Evolutionary conservation across 2,329 filamentous ascomycete species (phyloP), one percentile per base, ranked within the genome.

Genomic region (Rugonectria rugulosa): DNA sequence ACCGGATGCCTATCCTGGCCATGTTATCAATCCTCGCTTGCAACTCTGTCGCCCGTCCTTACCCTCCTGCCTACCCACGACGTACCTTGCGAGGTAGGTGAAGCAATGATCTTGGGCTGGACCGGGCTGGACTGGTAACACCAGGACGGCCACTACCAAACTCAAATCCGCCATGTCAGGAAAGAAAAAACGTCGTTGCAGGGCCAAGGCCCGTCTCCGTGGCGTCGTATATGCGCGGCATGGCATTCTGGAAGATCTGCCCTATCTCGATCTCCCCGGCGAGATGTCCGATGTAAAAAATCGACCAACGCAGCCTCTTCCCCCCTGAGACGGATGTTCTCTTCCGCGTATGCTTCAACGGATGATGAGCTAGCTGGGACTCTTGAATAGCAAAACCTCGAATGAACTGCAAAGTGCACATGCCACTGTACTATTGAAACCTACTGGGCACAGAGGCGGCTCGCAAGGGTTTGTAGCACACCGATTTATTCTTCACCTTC

Each of bases 81-180:
- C n/a, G n/a, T n/a, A n/a, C n/a, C n/a, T n/a, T n/a, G n/a, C n/a
- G n/a, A n/a, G n/a, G n/a, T n/a, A n/a, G n/a, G n/a, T n/a, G n/a
- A n/a, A n/a, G n/a, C 42, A 8, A 19, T 43, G 12, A 23, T 24
- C 32, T 20, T 40, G 50, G 50, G 34, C n/a, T 34, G 42, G 42
- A n/a, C 49, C 34, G 26, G 42, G 37, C 31, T 44, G 12, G 50
- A 29, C 27, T 32, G 27, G 29, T 36, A 27, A 46, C 42, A 32
- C 20, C 42, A 17, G n/a, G 20, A 55, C 32, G 38, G 38, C 19
- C 52, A 36, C 45, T 49, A 44, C 32, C 31, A 27, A 55, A 55
- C 52, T 55, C 40, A 55, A 49, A 55, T 17, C 14, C 21, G 29
- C 24, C 26, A 42, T 38, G 31, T 31, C 31, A n/a, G n/a, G n/a